A percentile compares a stretch with the other conserved stretches of the same genome.
Evolutionary conservation across 345 rosid species (phyloP).

Genomic region (Gossypium ekmanianum): DNA sequence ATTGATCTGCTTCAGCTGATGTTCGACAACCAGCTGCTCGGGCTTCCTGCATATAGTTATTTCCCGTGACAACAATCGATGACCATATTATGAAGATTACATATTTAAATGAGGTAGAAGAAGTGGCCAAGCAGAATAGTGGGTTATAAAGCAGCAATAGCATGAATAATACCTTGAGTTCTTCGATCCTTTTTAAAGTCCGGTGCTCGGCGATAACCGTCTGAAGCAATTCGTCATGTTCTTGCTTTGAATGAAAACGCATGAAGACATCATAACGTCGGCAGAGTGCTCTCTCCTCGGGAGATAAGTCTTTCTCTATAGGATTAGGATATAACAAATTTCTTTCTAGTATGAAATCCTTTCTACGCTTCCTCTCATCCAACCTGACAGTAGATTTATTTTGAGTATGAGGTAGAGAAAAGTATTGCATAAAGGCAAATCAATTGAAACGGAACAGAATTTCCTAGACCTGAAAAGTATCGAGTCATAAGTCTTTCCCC

Average conservation of each 20-base stretch:
- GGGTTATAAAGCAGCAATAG: neutral
- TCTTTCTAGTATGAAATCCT: conserved; percentile 88
- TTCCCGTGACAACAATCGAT: conserved; percentile 3
- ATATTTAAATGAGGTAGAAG: neutral
- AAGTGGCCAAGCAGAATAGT: neutral
- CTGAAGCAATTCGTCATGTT: conserved; percentile 77
- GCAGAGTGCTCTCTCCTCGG: conserved; percentile 74
- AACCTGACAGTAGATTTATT: conserved; percentile 48
- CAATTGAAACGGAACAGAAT: neutral
- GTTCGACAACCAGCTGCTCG: conserved; percentile 85
- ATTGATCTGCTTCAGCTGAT: conserved; percentile 75
- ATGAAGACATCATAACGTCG: conserved; percentile 77
- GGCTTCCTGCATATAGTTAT: conserved; percentile 62
- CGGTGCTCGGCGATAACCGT: conserved; percentile 69
- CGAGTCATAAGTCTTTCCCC: neutral
- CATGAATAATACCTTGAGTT: conserved; percentile 55
- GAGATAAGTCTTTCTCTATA: conserved; percentile 67
- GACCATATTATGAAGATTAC: conserved; percentile 16
- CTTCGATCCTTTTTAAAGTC: conserved; percentile 63
- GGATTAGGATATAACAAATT: conserved; percentile 67
- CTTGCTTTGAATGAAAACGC: conserved; percentile 93
- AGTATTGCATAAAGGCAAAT: neutral
- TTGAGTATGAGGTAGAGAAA: conserved; percentile 2
- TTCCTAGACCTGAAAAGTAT: neutral
- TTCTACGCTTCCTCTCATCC: conserved; percentile 90